Evolutionary conservation across 2,329 filamentous ascomycete genomes (phyloP), one percentile per base, ranked within the genome.

Genomic region (Fusarium sp.): DNA sequence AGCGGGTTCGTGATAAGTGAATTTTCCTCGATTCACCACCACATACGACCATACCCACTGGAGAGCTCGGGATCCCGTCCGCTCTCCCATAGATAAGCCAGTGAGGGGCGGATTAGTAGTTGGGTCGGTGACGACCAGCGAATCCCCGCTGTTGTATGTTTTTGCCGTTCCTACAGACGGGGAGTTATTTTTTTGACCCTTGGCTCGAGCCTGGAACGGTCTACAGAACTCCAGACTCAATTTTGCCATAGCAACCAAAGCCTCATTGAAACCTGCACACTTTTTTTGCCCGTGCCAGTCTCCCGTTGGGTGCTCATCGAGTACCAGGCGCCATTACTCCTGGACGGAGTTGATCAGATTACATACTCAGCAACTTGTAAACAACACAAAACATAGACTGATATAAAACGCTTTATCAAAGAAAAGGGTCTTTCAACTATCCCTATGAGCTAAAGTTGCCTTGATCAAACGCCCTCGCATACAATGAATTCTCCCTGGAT

Each of bases 1-100:
- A 29, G 47, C 18, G 27, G 47, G 10, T n/a, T 52, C 27, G 0
- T 31, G 6, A 31, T 52, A 52, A 52, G 3, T 11, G 1, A 20
- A 31, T 20, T 31, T 31, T 29, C 47, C 27, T 20, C 27, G 3
- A 4, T 14, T 14, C 25, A 31, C 18, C 18, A 13, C 3, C 16
- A 58, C 56, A 58, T 58, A 58, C 56, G 56, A 58, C 56, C 56
- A 58, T 58, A 58, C 56, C 56, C 33, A 58, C 56, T 38, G 54
- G 29, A 58, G 20, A 58, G 38, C 16, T 25, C 54, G 54, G 54
- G 54, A 58, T 58, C 54, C 54, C 54, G 54, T 58, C 54, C 33
- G 54, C 54, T 56, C 52, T 56, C 52, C 52, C 52, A 52, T 52
- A 52, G 47, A 18, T n/a, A 52, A 52, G 47, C 27, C 47, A 31